These are phyloP conservation scores for Euphorbia celastroides DNA, from an alignment of 441 rosid species.

Conservation along the genomic window DNA sequence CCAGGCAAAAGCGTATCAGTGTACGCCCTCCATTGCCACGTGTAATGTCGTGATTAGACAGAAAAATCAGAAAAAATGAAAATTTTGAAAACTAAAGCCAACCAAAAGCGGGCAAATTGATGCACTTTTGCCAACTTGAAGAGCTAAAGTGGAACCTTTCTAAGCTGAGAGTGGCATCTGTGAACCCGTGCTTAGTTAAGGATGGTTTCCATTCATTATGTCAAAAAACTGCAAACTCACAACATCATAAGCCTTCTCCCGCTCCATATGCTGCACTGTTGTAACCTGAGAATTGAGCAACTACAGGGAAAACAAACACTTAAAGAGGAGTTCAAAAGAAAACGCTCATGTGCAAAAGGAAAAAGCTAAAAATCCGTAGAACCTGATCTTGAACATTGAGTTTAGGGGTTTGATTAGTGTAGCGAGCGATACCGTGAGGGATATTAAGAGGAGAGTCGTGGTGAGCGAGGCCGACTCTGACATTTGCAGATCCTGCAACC, in stretches of 20 bases:
- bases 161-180: too few relatives aligned
- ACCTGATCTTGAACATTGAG: conserved; percentile 71
- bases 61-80: too few relatives aligned
- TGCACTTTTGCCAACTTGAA: too few relatives aligned
- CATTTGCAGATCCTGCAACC: conserved; percentile 57
- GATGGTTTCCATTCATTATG: too few relatives aligned
- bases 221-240: conserved; percentile 34
- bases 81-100: too few relatives aligned
- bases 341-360: neutral
- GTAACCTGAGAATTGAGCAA: conserved; percentile 84
- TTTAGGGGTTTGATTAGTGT: conserved; percentile 38
- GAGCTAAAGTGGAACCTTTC: too few relatives aligned
- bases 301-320: conserved; percentile 24
- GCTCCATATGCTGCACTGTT: conserved; percentile 69
- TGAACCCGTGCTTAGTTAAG: too few relatives aligned
- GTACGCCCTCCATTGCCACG: too few relatives aligned
- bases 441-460: conserved; percentile 62
- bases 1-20: too few relatives aligned
- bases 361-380: neutral
- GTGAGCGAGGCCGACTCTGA: conserved; percentile 69
- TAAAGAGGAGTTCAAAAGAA: neutral
- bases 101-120: too few relatives aligned
- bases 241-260: conserved; percentile 78
- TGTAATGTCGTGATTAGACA: too few relatives aligned
- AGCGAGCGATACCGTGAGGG: conserved; percentile 75